Percentiles rank a stretch among this genome's conserved stretches.
Evolutionary conservation across 495 filamentous ascomycete genomes (phyloP).

Genomic region (Tuber indicum): DNA sequence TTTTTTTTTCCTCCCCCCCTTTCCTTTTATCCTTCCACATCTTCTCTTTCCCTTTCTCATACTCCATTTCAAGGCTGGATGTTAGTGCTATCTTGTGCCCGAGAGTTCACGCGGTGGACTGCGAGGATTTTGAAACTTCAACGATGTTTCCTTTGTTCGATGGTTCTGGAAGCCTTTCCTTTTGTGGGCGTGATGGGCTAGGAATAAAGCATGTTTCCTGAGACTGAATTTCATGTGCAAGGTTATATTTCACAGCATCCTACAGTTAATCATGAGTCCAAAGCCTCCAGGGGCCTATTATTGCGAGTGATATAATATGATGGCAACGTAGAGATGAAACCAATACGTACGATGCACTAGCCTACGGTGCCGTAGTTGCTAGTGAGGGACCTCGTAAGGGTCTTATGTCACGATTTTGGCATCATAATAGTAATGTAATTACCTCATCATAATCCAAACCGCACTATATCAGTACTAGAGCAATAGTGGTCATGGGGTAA

Average conservation of each 20-base stretch:
- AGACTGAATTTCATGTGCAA: not conserved
- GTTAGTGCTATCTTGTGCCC: not conserved
- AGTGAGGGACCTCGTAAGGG: not conserved
- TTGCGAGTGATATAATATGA: not conserved
- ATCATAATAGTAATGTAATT: not conserved
- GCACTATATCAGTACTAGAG: too few species aligned
- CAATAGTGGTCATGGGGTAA: too few species aligned
- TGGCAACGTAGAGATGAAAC: not conserved
- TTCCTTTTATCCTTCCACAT: not conserved
- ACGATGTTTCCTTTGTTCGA: not conserved
- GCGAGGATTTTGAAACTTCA: not conserved
- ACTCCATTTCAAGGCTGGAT: not conserved
- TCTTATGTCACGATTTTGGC: not conserved
- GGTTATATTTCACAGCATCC: not conserved
- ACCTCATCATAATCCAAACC: not conserved
- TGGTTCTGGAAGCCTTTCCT: conserved; percentile 5
- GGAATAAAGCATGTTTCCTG: not conserved
- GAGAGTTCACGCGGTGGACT: not conserved
- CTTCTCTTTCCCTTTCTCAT: not conserved
- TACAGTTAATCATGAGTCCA: not conserved
- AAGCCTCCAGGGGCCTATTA: not conserved
- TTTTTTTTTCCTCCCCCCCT: not conserved
- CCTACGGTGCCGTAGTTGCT: not conserved
- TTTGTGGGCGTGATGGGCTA: not conserved
- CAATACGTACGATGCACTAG: not conserved